These are phyloP conservation scores for Cyclospora cayetanensis DNA, from an alignment of 169 alveolate genomes.

Conservation along the genomic window DNA sequence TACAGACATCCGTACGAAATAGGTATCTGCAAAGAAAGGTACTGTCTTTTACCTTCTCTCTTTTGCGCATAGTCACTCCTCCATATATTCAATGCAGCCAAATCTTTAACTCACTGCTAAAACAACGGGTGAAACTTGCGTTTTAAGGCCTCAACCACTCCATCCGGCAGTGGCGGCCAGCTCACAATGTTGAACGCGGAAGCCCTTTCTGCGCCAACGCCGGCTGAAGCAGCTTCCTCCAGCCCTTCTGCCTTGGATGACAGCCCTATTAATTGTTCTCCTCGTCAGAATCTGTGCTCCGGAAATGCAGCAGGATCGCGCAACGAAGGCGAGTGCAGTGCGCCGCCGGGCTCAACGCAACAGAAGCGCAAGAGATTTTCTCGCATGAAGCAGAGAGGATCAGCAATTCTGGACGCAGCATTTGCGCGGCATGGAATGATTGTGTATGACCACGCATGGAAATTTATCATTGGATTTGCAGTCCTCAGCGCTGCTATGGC, in stretches of 20 bases:
- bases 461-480: not conserved
- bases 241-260: not conserved
- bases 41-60: not conserved
- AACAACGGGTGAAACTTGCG: not conserved
- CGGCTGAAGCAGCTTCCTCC: not conserved
- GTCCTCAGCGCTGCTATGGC: slow-evolving; percentile 43
- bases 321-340: not conserved
- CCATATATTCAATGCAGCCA: too few relatives aligned
- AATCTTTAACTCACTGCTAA: too few relatives aligned
- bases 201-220: not conserved
- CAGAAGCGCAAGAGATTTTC: not conserved
- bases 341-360: not conserved
- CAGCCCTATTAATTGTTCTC: not conserved
- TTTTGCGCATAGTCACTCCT: not conserved
- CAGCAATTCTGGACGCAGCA: slow-evolving; percentile 18
- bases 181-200: not conserved
- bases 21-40: not conserved
- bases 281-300: too few relatives aligned
- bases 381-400: not conserved
- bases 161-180: not conserved
- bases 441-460: slow-evolving; percentile 55
- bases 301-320: not conserved
- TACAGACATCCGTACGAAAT: not conserved
- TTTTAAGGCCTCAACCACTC: not conserved
- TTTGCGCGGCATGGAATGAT: slow-evolving; percentile 48